Evolutionary conservation across 2,329 filamentous ascomycete species (phyloP), one percentile per base, ranked within the genome.

Genomic region (Colletotrichum costaricense): DNA sequence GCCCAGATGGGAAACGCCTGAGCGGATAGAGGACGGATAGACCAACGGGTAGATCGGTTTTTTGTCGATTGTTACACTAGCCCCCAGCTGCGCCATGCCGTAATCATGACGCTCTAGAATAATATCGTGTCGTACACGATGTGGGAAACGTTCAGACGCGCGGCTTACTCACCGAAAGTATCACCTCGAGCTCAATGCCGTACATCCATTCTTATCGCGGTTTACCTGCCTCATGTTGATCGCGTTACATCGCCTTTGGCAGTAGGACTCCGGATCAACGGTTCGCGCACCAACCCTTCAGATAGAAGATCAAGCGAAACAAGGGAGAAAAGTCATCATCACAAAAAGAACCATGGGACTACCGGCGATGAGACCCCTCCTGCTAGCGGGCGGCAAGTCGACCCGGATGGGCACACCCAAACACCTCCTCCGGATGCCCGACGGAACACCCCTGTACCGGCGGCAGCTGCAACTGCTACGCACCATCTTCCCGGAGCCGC

Each of bases 371-470:
- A 78, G 77, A 52, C 76, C 79, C 14, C 77, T 84, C 28, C 69
- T 83, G 5, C 77, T 83, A 3, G 80, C 78, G 8, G 79, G 80
- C 24, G 81, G 79, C 30, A 74, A 76, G 38, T 82, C 80, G 1
- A 78, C 81, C 3, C 78, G 79, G 26, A 80, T 80, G 78, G 77
- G 78, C 16, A 72, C 72, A 5, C 78, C 76, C 5, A 82, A 82
- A 56, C 78, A 82, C 64, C 78, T 82, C 16, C 78, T 83, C 22
- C 60, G 62, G 5, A 76, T 81, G 42, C 74, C 76, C 11, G 76
- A 79, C 49, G 76, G 78, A 19, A 67, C 73, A 28, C 80, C 78
- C 2, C 64, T 80, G 49, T 81, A 80, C 67, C 74, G 77, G 19
- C 78, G 79, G 54, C 76, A 80, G 16, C 62, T 80, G 2, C 54